These are phyloP conservation scores for Brettanomyces bruxellensis DNA, from an alignment of 805 yeast species.

Conservation along the genomic window DNA sequence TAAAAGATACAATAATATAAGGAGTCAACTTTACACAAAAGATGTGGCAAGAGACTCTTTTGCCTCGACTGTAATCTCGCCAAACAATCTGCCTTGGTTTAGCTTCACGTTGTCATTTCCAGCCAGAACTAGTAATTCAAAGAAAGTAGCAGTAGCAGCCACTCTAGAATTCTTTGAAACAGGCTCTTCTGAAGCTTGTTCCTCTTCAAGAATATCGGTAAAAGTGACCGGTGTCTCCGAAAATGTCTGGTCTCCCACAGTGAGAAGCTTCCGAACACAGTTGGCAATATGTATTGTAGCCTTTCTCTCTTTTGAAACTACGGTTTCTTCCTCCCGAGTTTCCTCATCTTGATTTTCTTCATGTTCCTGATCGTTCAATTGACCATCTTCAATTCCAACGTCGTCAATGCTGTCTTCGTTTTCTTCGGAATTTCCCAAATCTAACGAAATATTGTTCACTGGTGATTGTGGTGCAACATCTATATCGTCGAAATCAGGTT, in stretches of 20 bases:
- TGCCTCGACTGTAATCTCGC: constrained; percentile 40
- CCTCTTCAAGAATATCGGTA: constrained; percentile 31
- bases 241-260: constrained; percentile 3
- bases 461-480: constrained; percentile 2
- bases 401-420: constrained; percentile 1
- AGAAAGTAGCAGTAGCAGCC: constrained; percentile 67
- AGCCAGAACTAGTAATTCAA: constrained; percentile 75
- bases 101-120: constrained; percentile 62
- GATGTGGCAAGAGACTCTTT: constrained; percentile 9
- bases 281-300: constrained; percentile 48
- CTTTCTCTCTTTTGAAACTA: constrained; percentile 24
- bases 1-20: background rate
- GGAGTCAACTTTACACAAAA: constrained; percentile 10
- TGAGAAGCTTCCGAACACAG: constrained; percentile 25
- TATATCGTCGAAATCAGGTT: constrained; percentile 1
- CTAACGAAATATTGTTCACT: background rate
- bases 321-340: constrained; percentile 12
- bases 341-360: constrained; percentile 10
- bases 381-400: constrained; percentile 15
- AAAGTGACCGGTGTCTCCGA: constrained; percentile 22
- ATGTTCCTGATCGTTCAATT: constrained; percentile 9
- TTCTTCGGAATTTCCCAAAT: background rate
- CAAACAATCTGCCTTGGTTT: constrained; percentile 52
- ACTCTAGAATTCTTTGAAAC: constrained; percentile 33
- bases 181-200: constrained; percentile 24